Base-by-base conservation (phyloP, 2,329 filamentous ascomycete genomes). In the Cladosporium sp. region DNA sequence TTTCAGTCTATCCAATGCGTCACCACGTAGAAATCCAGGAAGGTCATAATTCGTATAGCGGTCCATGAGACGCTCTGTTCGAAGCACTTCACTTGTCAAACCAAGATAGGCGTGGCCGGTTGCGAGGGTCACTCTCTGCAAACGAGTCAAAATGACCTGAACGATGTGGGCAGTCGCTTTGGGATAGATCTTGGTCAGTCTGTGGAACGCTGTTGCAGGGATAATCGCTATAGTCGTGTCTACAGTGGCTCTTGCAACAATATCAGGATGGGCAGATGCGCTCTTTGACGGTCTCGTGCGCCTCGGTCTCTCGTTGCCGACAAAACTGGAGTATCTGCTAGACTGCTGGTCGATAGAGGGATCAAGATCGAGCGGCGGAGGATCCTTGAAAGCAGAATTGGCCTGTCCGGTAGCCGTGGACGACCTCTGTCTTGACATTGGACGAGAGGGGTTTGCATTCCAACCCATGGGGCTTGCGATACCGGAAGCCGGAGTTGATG, bases 171-270 rank as follows among this genome's bases (percentile, higher is more conserved):
- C 86, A 2, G 93, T 96, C 8, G 94, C 91, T 71, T 94, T 95
- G 8, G 93, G 93, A 60, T 97, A 98, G 19, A 96, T 85, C 62
- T 88, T 83, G 43, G 95, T 98, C 46, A 98, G 75, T 7, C 94
- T 84, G 47, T 90, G 83, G 61, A 98, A 98, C 3, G 93, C 94
- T 64, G 90, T 95, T 1, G 93, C 93, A 1, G 94, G 94, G 51
- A 98, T 98, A 56, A 98, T 94, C 5, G 93, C 93, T 68, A 98
- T 96, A 0, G 94, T 98, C 0, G 93, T 98, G 65, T 98, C 94
- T 19, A 94, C 86, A 13, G 90, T 94, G 5, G 93, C 93, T 57
- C 93, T 81, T n/a, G 92, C 93, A 56, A 98, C 89, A 55, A 98
- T 93, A 63, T 98, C 93, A 9, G 93, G 93, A 69, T 98, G 93